These are phyloP conservation scores for Termitomyces sp. DNA, from an alignment of 768 basidiomycete species.

Conservation along the genomic window DNA sequence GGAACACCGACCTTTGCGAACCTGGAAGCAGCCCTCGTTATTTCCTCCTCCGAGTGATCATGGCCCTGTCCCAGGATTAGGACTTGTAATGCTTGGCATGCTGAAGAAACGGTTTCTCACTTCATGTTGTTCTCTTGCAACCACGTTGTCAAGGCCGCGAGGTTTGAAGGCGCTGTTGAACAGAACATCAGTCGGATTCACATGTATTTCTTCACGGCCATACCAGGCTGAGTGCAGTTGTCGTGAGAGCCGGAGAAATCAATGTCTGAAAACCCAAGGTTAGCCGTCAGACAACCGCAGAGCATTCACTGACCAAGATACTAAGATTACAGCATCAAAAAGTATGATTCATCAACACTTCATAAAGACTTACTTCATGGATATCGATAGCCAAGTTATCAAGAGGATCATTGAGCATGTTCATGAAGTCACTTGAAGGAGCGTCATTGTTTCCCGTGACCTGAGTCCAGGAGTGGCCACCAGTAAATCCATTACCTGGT, in stretches of 20 bases:
- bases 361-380: constrained; percentile 30
- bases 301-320: constrained; percentile 4
- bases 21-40: constrained; percentile 39
- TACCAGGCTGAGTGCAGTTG: constrained; percentile 39
- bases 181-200: background rate
- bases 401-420: constrained; percentile 35
- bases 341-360: background rate
- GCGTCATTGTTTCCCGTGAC: constrained; percentile 26
- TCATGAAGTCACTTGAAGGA: constrained; percentile 40
- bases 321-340: background rate
- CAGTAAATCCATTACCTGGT: constrained; percentile 44
- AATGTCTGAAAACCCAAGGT: constrained; percentile 20
- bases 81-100: background rate
- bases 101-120: constrained; percentile 12
- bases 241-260: constrained; percentile 42
- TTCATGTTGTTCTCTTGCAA: constrained; percentile 38
- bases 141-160: constrained; percentile 39
- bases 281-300: background rate
- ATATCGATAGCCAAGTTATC: constrained; percentile 42
- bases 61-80: constrained; percentile 25
- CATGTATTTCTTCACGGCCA: background rate
- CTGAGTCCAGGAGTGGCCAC: constrained; percentile 42
- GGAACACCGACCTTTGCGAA: constrained; percentile 1
- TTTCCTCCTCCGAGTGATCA: constrained; percentile 42
- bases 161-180: constrained; percentile 31